Evolutionary conservation across 768 basidiomycete species (phyloP), one percentile per base, ranked within the genome.

Genomic region (Rhodotorula babjevae): DNA sequence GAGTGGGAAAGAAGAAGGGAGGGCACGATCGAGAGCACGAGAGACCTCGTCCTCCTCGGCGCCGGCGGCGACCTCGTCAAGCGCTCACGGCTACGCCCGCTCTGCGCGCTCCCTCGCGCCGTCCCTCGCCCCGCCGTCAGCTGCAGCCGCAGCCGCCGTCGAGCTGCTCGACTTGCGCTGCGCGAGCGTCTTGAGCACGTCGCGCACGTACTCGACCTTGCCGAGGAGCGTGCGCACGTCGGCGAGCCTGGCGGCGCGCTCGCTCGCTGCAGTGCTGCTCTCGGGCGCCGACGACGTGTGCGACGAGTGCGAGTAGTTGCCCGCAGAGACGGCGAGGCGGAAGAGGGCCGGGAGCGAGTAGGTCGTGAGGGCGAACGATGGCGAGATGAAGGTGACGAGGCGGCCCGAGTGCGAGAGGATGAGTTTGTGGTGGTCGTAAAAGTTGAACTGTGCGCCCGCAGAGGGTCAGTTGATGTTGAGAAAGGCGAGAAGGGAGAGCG

Each of bases 391-490:
- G 7, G 93, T 92, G 61, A 98, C 84, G 23, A 88, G 81, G 21
- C 89, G 84, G 6, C 91, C 94, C 40, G 88, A 84, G 2, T 88
- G 87, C 27, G 92, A 92, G 63, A 99, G 84, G 69, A 99, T 88
- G 71, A 98, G 83, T 81, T 99, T 98, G 55, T 91, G 89, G 83
- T 99, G 96, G 82, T 98, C 96, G 81, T 91, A 92, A 81, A 97
- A 98, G 84, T 98, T 99, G 86, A 97, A 97, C 95, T 98, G 79
- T 5, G 18, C 15, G 42, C 0, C 19, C 0, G 33, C 36, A 29
- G 40, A 36, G 18, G 2, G 18, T 23, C 21, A 50, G 29, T 63
- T 31, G 69, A 29, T 23, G n/a, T 27, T 47, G 29, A 5, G 4
- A 3, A 12, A 12, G 3, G 33, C 16, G 14, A 8, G 36, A 19